Percentiles rank a stretch among this genome's conserved stretches.
These are phyloP conservation scores for Immersiella caudata DNA, from an alignment of 495 filamentous ascomycete species.

Conservation along the genomic window DNA sequence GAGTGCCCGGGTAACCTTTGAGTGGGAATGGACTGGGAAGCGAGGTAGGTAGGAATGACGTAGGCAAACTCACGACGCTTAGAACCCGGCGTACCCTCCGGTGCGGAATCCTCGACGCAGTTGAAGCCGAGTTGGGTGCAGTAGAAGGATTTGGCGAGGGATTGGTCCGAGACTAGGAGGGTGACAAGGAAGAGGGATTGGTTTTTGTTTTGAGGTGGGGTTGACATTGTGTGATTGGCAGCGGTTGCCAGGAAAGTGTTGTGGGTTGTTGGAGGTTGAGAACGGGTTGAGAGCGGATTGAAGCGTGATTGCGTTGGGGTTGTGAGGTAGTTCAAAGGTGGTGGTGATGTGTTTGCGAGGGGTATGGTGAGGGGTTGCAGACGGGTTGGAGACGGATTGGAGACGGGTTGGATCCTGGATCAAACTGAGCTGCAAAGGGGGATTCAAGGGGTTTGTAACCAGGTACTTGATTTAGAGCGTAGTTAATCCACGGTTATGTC, in stretches of 20 bases:
- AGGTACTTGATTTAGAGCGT: no score
- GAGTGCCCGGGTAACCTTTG: neutral
- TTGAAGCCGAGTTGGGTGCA: neutral
- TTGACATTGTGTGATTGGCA: neutral
- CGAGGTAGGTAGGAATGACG: no score
- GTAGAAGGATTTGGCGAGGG: neutral
- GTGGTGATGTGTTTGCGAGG: neutral
- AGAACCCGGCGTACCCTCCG: neutral
- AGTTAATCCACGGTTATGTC: no score
- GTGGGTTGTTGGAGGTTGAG: no score
- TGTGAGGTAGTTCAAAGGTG: neutral
- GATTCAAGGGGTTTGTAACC: no score
- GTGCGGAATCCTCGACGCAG: neutral
- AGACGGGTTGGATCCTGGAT: neutral
- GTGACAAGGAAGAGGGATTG: neutral
- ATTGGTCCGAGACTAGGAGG: neutral
- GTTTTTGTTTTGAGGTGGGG: no score
- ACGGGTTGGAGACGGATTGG: neutral
- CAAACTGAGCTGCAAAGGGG: no score
- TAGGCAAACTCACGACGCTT: constrained; percentile 1
- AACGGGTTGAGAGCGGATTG: no score
- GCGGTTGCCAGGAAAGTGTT: no score
- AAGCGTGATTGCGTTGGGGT: neutral
- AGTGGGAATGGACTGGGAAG: no score
- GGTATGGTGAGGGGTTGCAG: neutral